Base-by-base conservation (phyloP, 345 rosid genomes). In the Microthlaspi erraticum region DNA sequence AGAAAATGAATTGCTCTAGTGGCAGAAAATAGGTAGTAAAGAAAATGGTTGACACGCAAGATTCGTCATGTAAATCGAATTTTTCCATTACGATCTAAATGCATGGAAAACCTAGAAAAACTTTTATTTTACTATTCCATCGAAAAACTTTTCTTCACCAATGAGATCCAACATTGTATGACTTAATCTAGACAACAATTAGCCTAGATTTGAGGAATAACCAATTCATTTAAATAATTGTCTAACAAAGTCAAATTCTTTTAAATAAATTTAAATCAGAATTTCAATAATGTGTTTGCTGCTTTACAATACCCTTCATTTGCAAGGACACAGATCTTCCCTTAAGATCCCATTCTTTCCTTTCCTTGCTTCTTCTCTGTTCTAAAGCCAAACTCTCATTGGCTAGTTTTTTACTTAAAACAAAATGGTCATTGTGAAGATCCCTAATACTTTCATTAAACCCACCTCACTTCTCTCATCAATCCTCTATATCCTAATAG, bases 251-350 rank as follows among this genome's bases (percentile, higher is more conserved):
- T 46, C 59, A 62, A 58, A 10, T 41, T 50, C 8, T 41, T 26
- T 11, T 13, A 43, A 67, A 66, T 49, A 33, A 31, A 44, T 23
- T 32, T 8, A 60, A 43, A 53, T 33, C 31, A 32, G 13, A 62
- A 37, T 62, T 31, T 29, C 10, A 74, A 34, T 62, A 68, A 68
- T 75, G 19, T 61, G 6, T 53, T 38, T 41, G 9, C 33, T 44
- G 62, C 74, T 64, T 68, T 75, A 42, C 44, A 46, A 69, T 54
- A 75, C 75, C 79, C 60, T 46, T 31, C 79, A 69, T 61, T 43
- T 14, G 6, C 58, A 44, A 61, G 64, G 68, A 63, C 70, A 75
- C 44, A 75, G 20, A 75, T 75, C 74, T 60, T 63, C 53, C 1
- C 79, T 61, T 54, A 54, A 61, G 53, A 20, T 32, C 52, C 45